Evolutionary conservation across 495 filamentous ascomycete species (phyloP), one percentile per base, ranked within the genome.

Genomic region (Elasticomyces elasticus): DNA sequence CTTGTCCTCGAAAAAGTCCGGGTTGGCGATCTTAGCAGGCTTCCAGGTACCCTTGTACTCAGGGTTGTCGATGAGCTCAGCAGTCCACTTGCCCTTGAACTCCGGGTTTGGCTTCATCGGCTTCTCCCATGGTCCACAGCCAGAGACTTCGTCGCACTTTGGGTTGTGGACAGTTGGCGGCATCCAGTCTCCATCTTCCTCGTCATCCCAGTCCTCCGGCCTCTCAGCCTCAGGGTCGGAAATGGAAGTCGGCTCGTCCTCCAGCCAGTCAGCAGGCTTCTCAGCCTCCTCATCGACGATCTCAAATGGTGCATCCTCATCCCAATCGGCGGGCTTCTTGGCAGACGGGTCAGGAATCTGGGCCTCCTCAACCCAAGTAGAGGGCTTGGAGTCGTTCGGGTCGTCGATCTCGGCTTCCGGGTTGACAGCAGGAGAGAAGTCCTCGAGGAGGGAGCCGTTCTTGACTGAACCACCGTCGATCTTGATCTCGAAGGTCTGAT

Each of bases 131-230:
- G 84, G 78, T 64, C 94, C 94, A 71, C 92, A 97, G 64, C 94
- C 94, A 73, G 91, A 89, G 58, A 76, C 85, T 46, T 96, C 90
- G 56, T 82, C 80, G 66, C 94, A 97, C 81, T 94, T 94, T 69
- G 92, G 87, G 81, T 97, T 97, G 66, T 86, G 78, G 38, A 96
- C 81, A 54, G 81, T 88, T n/a, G 94, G 94, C 27, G 92, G 75
- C 62, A 96, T 72, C 89, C 90, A 99, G 74, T 99, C 94, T 66
- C 94, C 94, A 75, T 99, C 94, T 74, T 99, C 94, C 77, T 97
- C 94, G 54, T 97, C 92, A 75, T 97, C 92, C 94, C 94, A 99
- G 65, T 97, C 92, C 74, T 96, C 94, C 56, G 94, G 94, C 82
- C 96, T 99, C 78, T 89, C 80, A 33, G 94, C 89, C 75, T 96